Evolutionary conservation across 805 yeast genomes (phyloP), one percentile per base, ranked within the genome.

Genomic region (Candida rishiriensis): DNA sequence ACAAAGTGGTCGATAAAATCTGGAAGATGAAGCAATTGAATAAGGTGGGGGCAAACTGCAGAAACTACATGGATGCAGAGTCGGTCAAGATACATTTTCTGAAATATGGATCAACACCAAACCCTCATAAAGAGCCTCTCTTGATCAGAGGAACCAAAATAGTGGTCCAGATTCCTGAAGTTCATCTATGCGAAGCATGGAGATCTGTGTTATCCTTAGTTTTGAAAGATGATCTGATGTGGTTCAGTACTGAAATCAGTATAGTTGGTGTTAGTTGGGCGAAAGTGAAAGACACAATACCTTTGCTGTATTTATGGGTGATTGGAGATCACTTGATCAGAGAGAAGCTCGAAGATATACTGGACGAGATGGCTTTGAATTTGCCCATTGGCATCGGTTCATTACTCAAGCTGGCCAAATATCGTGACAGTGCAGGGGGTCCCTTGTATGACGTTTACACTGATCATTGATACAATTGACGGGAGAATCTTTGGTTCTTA

Each of bases 381-480:
- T 34, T 44, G 7, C 50, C 53, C 2, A 51, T 47, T 36, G 50
- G 49, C 30, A 14, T 53, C 38, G 50, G 51, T 31, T 51, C 52
- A n/a, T 36, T 53, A 35, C 50, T 53, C 39, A 46, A 43, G 12
- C 48, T 47, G 36, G 44, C 48, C 17, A 53, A 53, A 38, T 53
- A 49, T 39, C 50, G 42, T 38, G 45, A 42, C 29, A 50, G 50
- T 34, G 17, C n/a, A 36, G 29, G 3, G 28, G 29, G 14, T 11
- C 28, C 7, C 7, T 73, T 74, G 79, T 61, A 72, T 40, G 70
- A 64, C 31, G 29, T 75, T 21, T 21, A 21, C 26, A 21, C 26
- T 21, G 26, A 21, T 21, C 7, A 7, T 21, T 21, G 26, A 21
- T 21, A 21, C 7, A 21, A 7, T 21, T 21, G 26, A 4, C 26